These are phyloP conservation scores for Colletotrichum musae DNA, from an alignment of 2,329 filamentous ascomycete genomes.

Conservation along the genomic window DNA sequence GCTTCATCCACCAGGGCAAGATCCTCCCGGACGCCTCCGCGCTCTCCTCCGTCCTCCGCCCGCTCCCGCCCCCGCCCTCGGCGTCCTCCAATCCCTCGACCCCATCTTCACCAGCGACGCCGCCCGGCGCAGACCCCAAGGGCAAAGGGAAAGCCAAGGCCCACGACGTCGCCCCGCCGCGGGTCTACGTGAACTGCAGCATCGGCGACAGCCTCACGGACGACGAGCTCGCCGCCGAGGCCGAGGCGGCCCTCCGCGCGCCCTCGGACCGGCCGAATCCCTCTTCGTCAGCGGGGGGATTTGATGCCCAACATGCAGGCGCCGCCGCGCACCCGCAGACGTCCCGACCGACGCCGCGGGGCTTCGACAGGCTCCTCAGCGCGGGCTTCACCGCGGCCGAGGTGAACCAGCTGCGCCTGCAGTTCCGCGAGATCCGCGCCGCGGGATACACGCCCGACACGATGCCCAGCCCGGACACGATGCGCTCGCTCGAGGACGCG, in stretches of 20 bases:
- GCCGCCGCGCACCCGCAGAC: slow-evolving; percentile 2
- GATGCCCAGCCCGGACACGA: slow-evolving; percentile 83
- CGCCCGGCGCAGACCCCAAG: slow-evolving; percentile 45
- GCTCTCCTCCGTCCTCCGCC: slow-evolving; percentile 77
- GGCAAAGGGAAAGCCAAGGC: slow-evolving; percentile 79
- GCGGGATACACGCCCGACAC: slow-evolving; percentile 88
- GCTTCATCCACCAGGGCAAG: slow-evolving; percentile 91
- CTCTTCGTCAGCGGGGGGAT: too few relatives aligned
- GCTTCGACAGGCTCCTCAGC: slow-evolving; percentile 88
- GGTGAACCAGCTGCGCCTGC: slow-evolving; percentile 85
- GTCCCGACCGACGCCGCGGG: slow-evolving; percentile 61
- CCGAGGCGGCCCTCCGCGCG: slow-evolving; percentile 56
- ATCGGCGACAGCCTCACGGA: slow-evolving; percentile 82
- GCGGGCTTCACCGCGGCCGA: slow-evolving; percentile 88
- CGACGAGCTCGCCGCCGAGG: slow-evolving; percentile 79
- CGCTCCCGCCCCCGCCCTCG: slow-evolving; percentile 69
- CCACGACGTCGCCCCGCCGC: slow-evolving; percentile 58
- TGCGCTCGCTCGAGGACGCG: slow-evolving; percentile 86
- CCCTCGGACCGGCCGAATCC: slow-evolving; percentile 35
- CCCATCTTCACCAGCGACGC: slow-evolving; percentile 40
- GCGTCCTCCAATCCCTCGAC: slow-evolving; percentile 64
- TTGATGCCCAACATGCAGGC: slow-evolving; percentile 4
- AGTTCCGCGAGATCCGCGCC: slow-evolving; percentile 89
- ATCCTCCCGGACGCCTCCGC: slow-evolving; percentile 82
- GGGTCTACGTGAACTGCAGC: slow-evolving; percentile 94